A percentile compares a stretch with the other conserved stretches of the same genome.
Evolutionary conservation across 2,329 filamentous ascomycete species (phyloP).

Genomic region (Cadophora sp.): DNA sequence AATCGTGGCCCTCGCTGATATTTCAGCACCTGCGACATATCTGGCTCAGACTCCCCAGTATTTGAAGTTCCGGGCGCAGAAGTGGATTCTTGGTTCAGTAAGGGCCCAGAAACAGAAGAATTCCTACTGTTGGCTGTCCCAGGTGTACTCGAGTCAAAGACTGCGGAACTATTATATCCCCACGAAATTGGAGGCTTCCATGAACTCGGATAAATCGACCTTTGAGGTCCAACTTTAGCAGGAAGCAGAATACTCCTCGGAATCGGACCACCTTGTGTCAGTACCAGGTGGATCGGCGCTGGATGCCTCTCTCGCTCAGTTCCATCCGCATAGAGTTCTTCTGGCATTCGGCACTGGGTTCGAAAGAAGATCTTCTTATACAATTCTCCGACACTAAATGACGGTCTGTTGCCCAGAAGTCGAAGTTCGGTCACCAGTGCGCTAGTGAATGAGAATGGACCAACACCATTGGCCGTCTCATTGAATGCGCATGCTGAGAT

Average conservation of each 20-base stretch:
- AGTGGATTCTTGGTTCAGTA: background rate
- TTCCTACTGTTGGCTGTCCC: background rate
- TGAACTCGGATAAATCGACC: background rate
- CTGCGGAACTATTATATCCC: background rate
- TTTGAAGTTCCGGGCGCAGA: background rate
- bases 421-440: constrained; percentile 22
- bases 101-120: background rate
- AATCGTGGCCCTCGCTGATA: constrained; percentile 16
- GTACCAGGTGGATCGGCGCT: constrained; percentile 22
- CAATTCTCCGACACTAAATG: constrained; percentile 25
- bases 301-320: constrained; percentile 23
- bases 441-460: constrained; percentile 30
- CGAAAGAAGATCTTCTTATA: constrained; percentile 28
- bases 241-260: constrained; percentile 24
- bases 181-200: constrained; percentile 10
- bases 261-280: constrained; percentile 17
- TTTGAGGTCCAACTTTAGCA: constrained; percentile 9
- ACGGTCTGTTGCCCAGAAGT: constrained; percentile 22
- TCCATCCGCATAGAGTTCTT: constrained; percentile 21
- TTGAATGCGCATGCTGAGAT: constrained; percentile 56
- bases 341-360: constrained; percentile 25
- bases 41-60: background rate
- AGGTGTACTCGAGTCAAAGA: background rate
- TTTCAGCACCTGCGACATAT: background rate
- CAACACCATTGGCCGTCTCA: constrained; percentile 54